Percentiles rank a stretch among this genome's conserved stretches.
Conservation (phyloP, 345 rosid species). For the Acer campestre region DNA sequence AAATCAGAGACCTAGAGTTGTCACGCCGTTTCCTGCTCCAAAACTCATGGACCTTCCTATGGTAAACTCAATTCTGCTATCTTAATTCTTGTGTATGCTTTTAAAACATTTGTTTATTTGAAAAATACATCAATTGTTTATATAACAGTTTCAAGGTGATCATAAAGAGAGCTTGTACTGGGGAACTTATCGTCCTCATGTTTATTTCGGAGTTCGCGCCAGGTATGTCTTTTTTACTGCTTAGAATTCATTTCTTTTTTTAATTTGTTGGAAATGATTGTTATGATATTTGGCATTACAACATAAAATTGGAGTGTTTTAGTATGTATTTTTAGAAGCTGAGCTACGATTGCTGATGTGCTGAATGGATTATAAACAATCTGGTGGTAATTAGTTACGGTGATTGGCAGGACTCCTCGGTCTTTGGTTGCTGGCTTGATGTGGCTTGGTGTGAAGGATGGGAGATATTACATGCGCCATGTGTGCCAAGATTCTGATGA, state of each 20-base stretch:
- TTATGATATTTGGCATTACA: not conserved
- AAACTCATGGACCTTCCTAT: conserved; percentile 76
- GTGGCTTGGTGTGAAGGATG: conserved; percentile 87
- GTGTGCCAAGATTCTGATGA: conserved; percentile 77
- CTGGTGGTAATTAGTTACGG: conserved; percentile 21
- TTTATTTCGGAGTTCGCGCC: conserved; percentile 84
- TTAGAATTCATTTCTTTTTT: not conserved
- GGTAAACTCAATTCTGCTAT: conserved; percentile 25
- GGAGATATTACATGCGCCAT: conserved; percentile 66
- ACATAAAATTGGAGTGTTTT: not conserved
- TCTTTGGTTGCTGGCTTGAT: conserved; percentile 87
- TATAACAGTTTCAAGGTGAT: conserved; percentile 78
- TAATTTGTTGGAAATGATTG: not conserved
- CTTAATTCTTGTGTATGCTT: not conserved
- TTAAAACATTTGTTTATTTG: not conserved
- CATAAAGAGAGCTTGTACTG: conserved; percentile 84
- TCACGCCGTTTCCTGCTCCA: conserved; percentile 84
- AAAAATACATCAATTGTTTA: conserved; percentile 9
- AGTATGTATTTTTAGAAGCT: not conserved
- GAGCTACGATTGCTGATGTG: not conserved
- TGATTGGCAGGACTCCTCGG: conserved; percentile 62
- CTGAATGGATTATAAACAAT: not conserved
- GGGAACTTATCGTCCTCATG: conserved; percentile 92
- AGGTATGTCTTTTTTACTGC: conserved; percentile 42
- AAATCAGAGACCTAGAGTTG: conserved; percentile 54